A percentile compares a stretch with the other conserved stretches of the same genome.
Conservation (phyloP, 2,329 filamentous ascomycete species). For the Colletotrichum filicis region DNA sequence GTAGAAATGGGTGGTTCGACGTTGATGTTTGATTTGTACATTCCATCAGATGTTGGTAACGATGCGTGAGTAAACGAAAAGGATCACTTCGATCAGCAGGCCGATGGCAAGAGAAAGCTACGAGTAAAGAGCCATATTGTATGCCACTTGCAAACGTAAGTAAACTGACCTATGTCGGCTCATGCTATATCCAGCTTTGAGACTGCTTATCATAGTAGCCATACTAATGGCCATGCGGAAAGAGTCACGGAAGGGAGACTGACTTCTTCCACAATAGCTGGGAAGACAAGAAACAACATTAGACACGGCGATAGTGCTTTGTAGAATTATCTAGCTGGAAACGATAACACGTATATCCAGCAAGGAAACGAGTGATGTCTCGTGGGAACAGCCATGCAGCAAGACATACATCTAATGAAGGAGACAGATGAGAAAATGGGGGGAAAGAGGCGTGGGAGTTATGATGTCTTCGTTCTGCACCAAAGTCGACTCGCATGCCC, state of each 20-base stretch:
- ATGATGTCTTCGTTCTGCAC: not conserved
- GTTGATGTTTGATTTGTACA: not conserved
- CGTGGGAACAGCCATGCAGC: not conserved
- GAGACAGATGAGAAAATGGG: not conserved
- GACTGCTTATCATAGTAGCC: not conserved
- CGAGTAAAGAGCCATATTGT: not conserved
- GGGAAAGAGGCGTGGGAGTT: not conserved
- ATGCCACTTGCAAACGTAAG: not conserved
- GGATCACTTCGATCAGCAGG: not conserved
- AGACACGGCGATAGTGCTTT: not conserved
- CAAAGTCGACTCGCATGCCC: not conserved
- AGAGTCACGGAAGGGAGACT: not conserved
- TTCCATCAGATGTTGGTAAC: not conserved
- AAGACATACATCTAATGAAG: not conserved
- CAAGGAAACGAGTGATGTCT: not conserved
- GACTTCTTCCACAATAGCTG: not conserved
- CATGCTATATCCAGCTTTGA: not conserved
- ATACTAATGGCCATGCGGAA: not conserved
- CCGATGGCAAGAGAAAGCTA: not conserved
- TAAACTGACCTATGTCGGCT: not conserved
- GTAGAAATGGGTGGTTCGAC: not conserved
- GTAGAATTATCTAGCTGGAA: not conserved
- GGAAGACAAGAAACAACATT: not conserved
- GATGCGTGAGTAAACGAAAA: not conserved
- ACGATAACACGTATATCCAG: not conserved